Base-by-base conservation (phyloP, 2,329 filamentous ascomycete species). In the Dothiorella sarmentorum region DNA sequence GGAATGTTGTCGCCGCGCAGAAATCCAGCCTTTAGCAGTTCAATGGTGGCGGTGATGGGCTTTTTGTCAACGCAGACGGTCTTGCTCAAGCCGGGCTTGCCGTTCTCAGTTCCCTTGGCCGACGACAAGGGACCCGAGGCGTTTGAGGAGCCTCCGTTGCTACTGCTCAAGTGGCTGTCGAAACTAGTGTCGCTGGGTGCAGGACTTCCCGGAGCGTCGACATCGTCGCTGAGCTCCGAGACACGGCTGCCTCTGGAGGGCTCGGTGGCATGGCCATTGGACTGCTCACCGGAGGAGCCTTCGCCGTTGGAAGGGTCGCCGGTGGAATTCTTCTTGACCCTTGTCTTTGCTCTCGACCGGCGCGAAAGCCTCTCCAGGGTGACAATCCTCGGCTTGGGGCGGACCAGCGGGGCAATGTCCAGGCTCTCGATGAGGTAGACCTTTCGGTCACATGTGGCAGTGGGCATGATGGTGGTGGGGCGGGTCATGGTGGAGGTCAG, bases 401-500 rank as follows among this genome's bases (percentile, higher is more conserved):
- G 80, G 10, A 82, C 77, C 29, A 97, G 79, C 1, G 85, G 76
- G 5, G 90, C 90, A 63, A 97, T 87, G 69, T 99, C 94, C 52
- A 97, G 87, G 60, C 84, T 85, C 72, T 97, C 91, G 31, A 90
- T 78, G 7, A 97, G 78, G 61, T 86, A 85, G 20, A 99, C 81
- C 67, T 91, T 92, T 61, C 86, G 83, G 64, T 96, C 91, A 74
- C 89, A 94, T 33, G 85, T 88, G 9, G 87, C 82, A 2, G 87
- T 91, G 2, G 93, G 87, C 13, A 87, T 83, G 62, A 97, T 95
- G 5, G 91, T 86, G 0, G 89, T 94, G 18, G 94, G 93, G 59
- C 91, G 85, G 18, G 93, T 97, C 59, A 97, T 74, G 7, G 91
- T 97, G 29, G 93, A 88, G 5, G 90, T 93, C 66, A 97, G 83